A percentile compares a stretch with the other conserved stretches of the same genome.
Evolutionary conservation across 495 filamentous ascomycete species (phyloP).

Genomic region (Penicillium cinerascens): DNA sequence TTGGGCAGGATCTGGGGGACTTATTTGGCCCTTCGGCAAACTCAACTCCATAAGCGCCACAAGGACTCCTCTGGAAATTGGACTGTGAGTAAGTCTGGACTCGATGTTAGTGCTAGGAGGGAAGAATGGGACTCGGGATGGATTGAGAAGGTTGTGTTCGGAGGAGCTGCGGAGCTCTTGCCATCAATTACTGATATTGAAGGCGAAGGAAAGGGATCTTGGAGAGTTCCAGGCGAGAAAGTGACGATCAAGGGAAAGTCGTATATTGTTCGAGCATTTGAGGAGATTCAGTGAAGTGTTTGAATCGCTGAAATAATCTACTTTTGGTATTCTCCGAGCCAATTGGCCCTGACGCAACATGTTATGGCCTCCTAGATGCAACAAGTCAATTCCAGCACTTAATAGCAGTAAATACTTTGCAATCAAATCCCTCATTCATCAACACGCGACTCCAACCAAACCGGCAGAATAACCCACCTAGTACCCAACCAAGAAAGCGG

Average conservation of each 20-base stretch:
- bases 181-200: slow-evolving; percentile 23
- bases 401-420: not conserved
- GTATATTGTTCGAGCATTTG: slow-evolving; percentile 37
- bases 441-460: not conserved
- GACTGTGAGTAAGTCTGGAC: slow-evolving; percentile 24
- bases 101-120: slow-evolving; percentile 33
- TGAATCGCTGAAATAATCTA: not conserved
- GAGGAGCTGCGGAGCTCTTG: slow-evolving; percentile 13
- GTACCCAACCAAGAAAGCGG: slow-evolving; percentile 7
- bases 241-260: slow-evolving; percentile 22
- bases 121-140: slow-evolving; percentile 35
- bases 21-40: slow-evolving; percentile 36
- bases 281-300: slow-evolving; percentile 21
- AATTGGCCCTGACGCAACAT: too few relatives aligned
- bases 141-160: slow-evolving; percentile 29
- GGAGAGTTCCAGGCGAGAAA: slow-evolving; percentile 21
- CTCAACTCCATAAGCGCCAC: slow-evolving; percentile 16
- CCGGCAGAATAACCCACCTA: slow-evolving; percentile 3
- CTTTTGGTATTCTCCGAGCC: not conserved
- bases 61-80: slow-evolving; percentile 14
- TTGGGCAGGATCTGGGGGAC: slow-evolving; percentile 35
- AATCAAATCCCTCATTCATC: not conserved
- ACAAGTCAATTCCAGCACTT: not conserved
- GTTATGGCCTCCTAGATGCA: too few relatives aligned
- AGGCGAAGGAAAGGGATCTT: slow-evolving; percentile 14